A percentile compares a stretch with the other conserved stretches of the same genome.
Conservation (phyloP, 2,329 filamentous ascomycete genomes). For the Zymoseptoria ardabiliae region DNA sequence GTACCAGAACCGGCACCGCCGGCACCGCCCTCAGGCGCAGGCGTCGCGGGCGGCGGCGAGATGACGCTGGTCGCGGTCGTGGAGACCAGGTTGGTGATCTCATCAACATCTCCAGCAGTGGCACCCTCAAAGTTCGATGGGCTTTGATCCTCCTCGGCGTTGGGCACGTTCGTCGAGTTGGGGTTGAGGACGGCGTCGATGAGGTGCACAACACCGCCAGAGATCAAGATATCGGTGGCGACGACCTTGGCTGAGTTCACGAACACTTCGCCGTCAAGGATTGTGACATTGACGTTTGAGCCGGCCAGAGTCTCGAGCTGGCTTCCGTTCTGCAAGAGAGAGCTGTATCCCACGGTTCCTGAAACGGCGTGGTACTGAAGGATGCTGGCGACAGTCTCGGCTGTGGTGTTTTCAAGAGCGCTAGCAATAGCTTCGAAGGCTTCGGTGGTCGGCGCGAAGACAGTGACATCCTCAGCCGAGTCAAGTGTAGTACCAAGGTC, state of each 20-base stretch:
- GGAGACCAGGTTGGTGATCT: conserved; percentile 47
- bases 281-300: conserved; percentile 34
- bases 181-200: conserved; percentile 55
- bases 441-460: conserved; percentile 57
- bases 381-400: conserved; percentile 44
- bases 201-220: conserved; percentile 44
- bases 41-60: conserved; percentile 17
- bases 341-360: conserved; percentile 48
- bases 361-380: conserved; percentile 59
- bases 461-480: conserved; percentile 45
- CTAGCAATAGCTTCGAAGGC: conserved; percentile 54
- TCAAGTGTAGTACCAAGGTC: conserved; percentile 38
- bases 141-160: conserved; percentile 36
- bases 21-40: conserved; percentile 4
- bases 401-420: conserved; percentile 41
- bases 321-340: conserved; percentile 32
- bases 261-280: conserved; percentile 32
- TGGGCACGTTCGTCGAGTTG: conserved; percentile 38
- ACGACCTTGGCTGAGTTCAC: conserved; percentile 40
- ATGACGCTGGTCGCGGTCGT: conserved; percentile 31
- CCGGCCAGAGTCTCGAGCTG: conserved; percentile 33
- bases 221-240: conserved; percentile 34
- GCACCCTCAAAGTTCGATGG: conserved; percentile 50
- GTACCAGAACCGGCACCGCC: conserved; percentile 2
- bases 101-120: conserved; percentile 43